A percentile compares a stretch with the other conserved stretches of the same genome.
These are phyloP conservation scores for Trypethelium eluteriae DNA, from an alignment of 495 filamentous ascomycete genomes.

Conservation along the genomic window DNA sequence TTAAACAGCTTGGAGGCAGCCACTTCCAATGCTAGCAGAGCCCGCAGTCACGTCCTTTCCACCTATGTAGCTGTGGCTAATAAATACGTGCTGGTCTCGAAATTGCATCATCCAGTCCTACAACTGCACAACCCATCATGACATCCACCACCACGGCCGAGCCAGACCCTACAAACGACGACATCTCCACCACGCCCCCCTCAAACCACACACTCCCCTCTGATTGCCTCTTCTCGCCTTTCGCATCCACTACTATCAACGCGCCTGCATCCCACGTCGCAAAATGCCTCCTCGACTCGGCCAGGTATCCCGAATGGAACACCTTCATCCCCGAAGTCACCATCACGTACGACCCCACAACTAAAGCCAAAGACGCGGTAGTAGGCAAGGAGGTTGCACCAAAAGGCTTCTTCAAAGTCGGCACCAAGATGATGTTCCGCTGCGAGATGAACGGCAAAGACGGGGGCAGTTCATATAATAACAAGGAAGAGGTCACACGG, in stretches of 20 bases:
- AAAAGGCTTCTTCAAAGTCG: conserved; percentile 1
- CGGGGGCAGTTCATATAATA: neutral
- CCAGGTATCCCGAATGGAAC: conserved; percentile 15
- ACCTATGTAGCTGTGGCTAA: no score
- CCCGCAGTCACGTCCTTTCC: no score
- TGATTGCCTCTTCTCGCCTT: conserved; percentile 11
- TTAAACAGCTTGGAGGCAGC: no score
- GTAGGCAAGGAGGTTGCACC: neutral
- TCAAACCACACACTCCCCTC: neutral
- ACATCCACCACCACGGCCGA: neutral
- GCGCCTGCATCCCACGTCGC: conserved; percentile 11
- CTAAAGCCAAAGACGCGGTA: neutral
- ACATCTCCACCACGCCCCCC: conserved; percentile 1
- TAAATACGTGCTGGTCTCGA: no score
- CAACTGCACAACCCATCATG: neutral
- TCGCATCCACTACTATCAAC: conserved; percentile 11
- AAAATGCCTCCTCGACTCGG: conserved; percentile 6
- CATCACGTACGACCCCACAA: conserved; percentile 7
- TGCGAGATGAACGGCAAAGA: conserved; percentile 10
- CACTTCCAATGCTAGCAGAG: no score
- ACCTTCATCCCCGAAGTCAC: conserved; percentile 17
- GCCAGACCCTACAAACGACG: neutral
- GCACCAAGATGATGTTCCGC: conserved; percentile 11
- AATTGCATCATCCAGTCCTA: no score
- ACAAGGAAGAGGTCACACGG: conserved; percentile 8